These are phyloP conservation scores for Coemansia sp. DNA, from an alignment of 192 early-diverging fungal species.

Conservation along the genomic window DNA sequence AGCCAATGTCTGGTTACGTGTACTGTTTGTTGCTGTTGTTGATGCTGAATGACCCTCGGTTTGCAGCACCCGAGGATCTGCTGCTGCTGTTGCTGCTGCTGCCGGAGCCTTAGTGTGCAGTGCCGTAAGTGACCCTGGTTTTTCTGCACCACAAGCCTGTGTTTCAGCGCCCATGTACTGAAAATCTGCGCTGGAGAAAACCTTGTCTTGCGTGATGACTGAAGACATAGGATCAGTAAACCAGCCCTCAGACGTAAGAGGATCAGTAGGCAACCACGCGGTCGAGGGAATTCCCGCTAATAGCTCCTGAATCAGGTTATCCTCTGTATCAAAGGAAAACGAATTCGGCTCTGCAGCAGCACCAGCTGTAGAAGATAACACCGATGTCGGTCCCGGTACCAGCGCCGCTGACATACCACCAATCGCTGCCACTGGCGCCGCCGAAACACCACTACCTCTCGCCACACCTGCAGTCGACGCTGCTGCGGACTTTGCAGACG, in stretches of 20 bases:
- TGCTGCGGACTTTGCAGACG: background rate
- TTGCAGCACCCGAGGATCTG: too few species aligned
- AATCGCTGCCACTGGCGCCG: background rate
- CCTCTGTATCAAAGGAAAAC: conserved; percentile 29
- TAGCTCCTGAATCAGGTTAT: conserved; percentile 46
- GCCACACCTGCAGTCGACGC: background rate
- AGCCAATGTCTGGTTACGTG: too few species aligned
- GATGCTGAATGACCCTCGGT: too few species aligned
- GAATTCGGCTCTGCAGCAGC: conserved; percentile 4
- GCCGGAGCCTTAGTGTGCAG: too few species aligned
- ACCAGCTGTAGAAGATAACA: background rate
- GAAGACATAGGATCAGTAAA: conserved; percentile 42
- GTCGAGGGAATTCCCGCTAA: conserved; percentile 48
- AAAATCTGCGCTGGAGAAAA: background rate
- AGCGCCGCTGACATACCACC: background rate
- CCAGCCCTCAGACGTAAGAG: conserved; percentile 52
- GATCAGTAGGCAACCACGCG: conserved; percentile 44
- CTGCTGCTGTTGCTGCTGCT: too few species aligned
- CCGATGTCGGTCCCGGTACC: background rate
- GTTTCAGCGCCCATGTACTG: too few species aligned
- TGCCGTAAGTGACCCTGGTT: background rate
- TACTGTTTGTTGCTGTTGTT: too few species aligned
- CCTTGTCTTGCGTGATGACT: conserved; percentile 28
- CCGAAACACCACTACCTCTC: background rate
- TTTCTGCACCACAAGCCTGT: background rate